Conservation (phyloP, 2,329 filamentous ascomycete genomes). For the Penicillium expansum region DNA sequence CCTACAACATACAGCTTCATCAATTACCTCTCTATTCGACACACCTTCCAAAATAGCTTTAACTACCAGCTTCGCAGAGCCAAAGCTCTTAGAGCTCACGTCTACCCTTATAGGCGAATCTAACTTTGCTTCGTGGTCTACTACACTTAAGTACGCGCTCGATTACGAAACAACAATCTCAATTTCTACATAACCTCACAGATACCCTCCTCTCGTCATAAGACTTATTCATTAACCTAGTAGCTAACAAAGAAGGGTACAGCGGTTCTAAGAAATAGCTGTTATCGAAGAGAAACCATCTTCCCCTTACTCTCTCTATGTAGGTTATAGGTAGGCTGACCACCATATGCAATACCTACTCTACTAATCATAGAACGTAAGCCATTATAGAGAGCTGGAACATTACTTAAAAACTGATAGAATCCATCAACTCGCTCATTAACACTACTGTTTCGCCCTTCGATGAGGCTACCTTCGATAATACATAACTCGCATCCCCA, state of each 20-base stretch:
- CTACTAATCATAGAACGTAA: conserved; percentile 5
- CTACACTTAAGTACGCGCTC: too few species aligned
- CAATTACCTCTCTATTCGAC: too few species aligned
- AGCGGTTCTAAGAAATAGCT: conserved; percentile 10
- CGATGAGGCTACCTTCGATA: too few species aligned
- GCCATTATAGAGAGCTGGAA: not conserved
- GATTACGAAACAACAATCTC: not conserved
- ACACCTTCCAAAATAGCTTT: too few species aligned
- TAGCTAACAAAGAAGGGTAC: conserved; percentile 9
- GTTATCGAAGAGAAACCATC: conserved; percentile 5
- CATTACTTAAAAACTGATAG: not conserved
- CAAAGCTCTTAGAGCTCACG: too few species aligned
- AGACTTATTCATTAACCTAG: conserved; percentile 7
- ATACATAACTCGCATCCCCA: too few species aligned
- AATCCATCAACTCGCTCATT: not conserved
- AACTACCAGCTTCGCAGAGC: too few species aligned
- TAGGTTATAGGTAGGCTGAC: conserved; percentile 3
- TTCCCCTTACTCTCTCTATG: not conserved
- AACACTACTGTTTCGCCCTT: too few species aligned
- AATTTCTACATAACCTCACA: conserved; percentile 1
- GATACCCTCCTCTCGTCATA: not conserved
- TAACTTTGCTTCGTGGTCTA: too few species aligned
- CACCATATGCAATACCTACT: conserved; percentile 9
- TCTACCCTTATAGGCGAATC: too few species aligned
- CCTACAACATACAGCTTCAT: too few species aligned